phyloP scores from a whole-genome alignment of 176 grass and related monocot genomes.

The Poa pratensis region DNA sequence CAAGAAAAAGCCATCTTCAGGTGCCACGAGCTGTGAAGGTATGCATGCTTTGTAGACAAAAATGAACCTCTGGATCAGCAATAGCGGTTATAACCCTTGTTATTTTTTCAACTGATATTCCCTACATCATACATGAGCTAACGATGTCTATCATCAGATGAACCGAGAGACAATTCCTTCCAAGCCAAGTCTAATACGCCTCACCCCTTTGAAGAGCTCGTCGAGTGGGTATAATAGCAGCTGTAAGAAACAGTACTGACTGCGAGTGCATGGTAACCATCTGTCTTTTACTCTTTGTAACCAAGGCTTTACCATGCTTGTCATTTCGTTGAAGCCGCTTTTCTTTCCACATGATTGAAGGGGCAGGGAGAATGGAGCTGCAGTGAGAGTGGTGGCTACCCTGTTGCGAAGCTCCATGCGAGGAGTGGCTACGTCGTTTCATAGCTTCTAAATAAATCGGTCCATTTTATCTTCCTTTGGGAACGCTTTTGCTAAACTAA shows the following conservation, averaged over 20 bases:
- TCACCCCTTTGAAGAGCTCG: conserved; percentile 40
- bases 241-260: neutral
- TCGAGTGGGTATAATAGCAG: conserved; percentile 10
- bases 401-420: neutral
- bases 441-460: neutral
- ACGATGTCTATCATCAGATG: conserved; percentile 15
- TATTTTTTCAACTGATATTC: no score
- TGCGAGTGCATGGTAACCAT: conserved; percentile 3
- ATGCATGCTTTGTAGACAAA: no score
- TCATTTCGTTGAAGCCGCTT: neutral
- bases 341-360: neutral
- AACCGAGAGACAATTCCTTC: neutral
- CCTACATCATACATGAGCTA: conserved; percentile 39
- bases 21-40: no score
- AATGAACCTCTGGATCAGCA: no score
- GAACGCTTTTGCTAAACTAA: neutral
- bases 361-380: neutral
- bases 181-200: conserved; percentile 23
- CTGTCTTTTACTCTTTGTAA: neutral
- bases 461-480: neutral
- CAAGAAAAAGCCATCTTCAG: no score
- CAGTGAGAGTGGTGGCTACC: neutral
- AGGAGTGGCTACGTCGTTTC: neutral
- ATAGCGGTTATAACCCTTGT: no score
- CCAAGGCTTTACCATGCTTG: neutral